Evolutionary conservation across 805 yeast species (phyloP).

Genomic region (Myxozyma vanderwaltii): DNA sequence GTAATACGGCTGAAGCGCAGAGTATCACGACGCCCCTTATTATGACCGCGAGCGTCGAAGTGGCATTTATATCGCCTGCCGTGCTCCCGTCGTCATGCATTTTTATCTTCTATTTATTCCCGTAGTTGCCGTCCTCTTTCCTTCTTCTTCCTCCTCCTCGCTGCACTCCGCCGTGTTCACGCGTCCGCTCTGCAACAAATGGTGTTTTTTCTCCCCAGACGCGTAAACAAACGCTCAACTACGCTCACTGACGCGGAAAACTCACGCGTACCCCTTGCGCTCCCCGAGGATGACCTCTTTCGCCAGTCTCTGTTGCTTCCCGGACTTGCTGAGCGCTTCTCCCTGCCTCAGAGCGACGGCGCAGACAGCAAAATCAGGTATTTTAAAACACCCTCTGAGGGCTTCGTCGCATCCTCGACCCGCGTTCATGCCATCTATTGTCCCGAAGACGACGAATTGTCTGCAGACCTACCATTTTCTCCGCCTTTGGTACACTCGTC

Average conservation of each 20-base stretch:
- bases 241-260: too few relatives aligned
- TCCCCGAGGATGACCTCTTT: conserved; percentile 15
- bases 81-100: background rate
- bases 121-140: too few relatives aligned
- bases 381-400: conserved; percentile 1
- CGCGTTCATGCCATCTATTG: background rate
- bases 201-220: background rate
- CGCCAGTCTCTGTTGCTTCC: conserved; percentile 23
- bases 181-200: background rate
- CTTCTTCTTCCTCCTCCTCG: background rate
- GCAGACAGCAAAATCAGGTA: background rate
- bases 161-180: background rate
- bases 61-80: background rate
- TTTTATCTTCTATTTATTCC: background rate
- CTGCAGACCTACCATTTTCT: background rate
- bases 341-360: background rate
- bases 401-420: background rate
- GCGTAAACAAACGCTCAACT: background rate
- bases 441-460: background rate
- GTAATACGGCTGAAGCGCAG: background rate
- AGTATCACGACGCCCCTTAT: background rate
- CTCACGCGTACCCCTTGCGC: background rate
- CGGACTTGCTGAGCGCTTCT: conserved; percentile 11
- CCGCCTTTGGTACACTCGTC: background rate
- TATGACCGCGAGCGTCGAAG: background rate